Evolutionary conservation across 208 protist species (phyloP).

Genomic region (Trypanosoma mega): DNA sequence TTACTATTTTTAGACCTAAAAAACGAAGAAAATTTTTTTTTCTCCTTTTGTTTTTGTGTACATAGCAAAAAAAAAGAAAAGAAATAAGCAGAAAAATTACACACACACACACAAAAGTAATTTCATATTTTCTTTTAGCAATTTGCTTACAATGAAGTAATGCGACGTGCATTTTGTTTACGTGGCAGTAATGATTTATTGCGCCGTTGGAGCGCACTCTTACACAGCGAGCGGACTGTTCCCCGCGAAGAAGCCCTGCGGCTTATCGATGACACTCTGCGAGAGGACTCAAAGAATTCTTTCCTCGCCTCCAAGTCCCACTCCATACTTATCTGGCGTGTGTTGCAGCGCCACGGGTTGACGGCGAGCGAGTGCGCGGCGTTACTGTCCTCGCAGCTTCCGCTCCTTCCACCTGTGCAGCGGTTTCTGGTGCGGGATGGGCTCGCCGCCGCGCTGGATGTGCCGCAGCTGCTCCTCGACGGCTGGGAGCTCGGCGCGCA

Average conservation of each 20-base stretch:
- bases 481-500: slow-evolving; percentile 32
- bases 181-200: slow-evolving; percentile 9
- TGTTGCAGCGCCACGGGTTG: slow-evolving; percentile 47
- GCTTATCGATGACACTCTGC: slow-evolving; percentile 37
- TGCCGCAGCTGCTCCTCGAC: slow-evolving; percentile 29
- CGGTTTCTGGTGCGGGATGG: slow-evolving; percentile 22
- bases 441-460: slow-evolving; percentile 17
- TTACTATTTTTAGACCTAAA: neutral
- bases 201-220: neutral
- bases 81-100: neutral
- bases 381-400: slow-evolving; percentile 47
- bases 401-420: slow-evolving; percentile 32
- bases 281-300: slow-evolving; percentile 1
- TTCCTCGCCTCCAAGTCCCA: slow-evolving; percentile 18
- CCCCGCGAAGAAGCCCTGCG: slow-evolving; percentile 12
- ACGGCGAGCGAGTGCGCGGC: slow-evolving; percentile 40
- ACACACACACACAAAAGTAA: no score
- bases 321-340: slow-evolving; percentile 55
- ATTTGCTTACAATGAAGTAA: neutral
- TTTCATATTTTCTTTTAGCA: no score
- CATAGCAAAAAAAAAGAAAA: neutral
- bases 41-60: neutral
- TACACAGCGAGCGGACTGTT: slow-evolving; percentile 1
- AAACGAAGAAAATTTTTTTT: neutral
- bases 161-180: slow-evolving; percentile 14